phyloP scores from a whole-genome alignment of 1,284 basidiomycete species.

The Tilletia setariae region DNA sequence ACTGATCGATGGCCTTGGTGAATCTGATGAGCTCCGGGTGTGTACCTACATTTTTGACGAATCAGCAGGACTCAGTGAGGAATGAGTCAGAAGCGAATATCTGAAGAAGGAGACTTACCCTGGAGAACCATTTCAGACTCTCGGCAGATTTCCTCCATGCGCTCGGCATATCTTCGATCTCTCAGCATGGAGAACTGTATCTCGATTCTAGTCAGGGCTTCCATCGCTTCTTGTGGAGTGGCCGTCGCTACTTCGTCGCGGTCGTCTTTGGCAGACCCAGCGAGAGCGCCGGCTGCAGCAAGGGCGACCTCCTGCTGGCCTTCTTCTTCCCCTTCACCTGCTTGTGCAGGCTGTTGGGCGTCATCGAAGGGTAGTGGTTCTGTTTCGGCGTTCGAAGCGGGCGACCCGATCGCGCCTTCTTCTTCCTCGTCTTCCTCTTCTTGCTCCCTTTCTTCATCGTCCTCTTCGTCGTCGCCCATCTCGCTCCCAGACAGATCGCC shows the following conservation, averaged over 20 bases:
- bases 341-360: slow-evolving; percentile 15
- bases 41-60: slow-evolving; percentile 59
- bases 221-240: slow-evolving; percentile 57
- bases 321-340: slow-evolving; percentile 12
- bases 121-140: slow-evolving; percentile 61
- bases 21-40: slow-evolving; percentile 80
- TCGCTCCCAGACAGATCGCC: too few relatives aligned
- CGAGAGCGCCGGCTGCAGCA: not conserved
- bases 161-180: slow-evolving; percentile 61
- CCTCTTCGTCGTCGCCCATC: not conserved
- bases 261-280: not conserved
- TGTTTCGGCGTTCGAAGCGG: slow-evolving; percentile 45
- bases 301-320: slow-evolving; percentile 1
- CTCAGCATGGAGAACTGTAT: slow-evolving; percentile 61
- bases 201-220: slow-evolving; percentile 61
- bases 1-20: slow-evolving; percentile 58
- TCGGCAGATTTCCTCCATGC: slow-evolving; percentile 60
- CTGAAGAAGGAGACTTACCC: slow-evolving; percentile 49
- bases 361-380: slow-evolving; percentile 48
- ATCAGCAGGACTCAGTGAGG: slow-evolving; percentile 10
- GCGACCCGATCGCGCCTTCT: slow-evolving; percentile 7
- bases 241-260: slow-evolving; percentile 1
- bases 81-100: not conserved
- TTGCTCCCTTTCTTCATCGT: not conserved
- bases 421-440: not conserved